Percentiles rank a stretch among this genome's conserved stretches.
These are phyloP conservation scores for Pezicula neosporulosa DNA, from an alignment of 2,329 filamentous ascomycete species.

Conservation along the genomic window DNA sequence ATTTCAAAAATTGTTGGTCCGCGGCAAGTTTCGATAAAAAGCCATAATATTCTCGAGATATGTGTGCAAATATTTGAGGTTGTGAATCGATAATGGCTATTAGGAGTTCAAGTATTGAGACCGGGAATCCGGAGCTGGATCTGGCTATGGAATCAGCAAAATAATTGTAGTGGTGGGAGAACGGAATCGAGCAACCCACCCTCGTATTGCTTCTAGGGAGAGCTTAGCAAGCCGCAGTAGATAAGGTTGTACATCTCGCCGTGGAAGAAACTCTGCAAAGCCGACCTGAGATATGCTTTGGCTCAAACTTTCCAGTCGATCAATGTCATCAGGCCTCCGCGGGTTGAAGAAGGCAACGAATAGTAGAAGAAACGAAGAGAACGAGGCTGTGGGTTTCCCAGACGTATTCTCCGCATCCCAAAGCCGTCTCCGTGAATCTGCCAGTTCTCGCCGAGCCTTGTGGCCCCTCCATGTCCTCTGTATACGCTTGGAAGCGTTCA, in stretches of 20 bases:
- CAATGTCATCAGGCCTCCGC: conserved; percentile 41
- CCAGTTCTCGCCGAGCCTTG: conserved; percentile 54
- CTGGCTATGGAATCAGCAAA: conserved; percentile 13
- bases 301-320: conserved; percentile 41
- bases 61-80: conserved; percentile 17
- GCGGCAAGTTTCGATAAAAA: conserved; percentile 22
- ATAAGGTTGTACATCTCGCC: conserved; percentile 15
- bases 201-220: conserved; percentile 21
- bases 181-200: conserved; percentile 13
- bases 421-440: conserved; percentile 50
- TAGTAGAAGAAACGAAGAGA: conserved; percentile 41
- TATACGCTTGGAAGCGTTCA: conserved; percentile 70
- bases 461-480: conserved; percentile 85
- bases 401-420: conserved; percentile 59
- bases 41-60: conserved; percentile 24
- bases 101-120: conserved; percentile 20
- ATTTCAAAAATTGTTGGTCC: neutral
- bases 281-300: conserved; percentile 23
- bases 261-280: conserved; percentile 30
- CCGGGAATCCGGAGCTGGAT: conserved; percentile 11
- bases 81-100: conserved; percentile 15
- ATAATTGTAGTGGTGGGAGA: no score
- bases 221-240: conserved; percentile 19
- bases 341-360: conserved; percentile 48
- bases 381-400: conserved; percentile 30